Conservation (phyloP, 2,329 filamentous ascomycete species). For the Trichoderma sp. region DNA sequence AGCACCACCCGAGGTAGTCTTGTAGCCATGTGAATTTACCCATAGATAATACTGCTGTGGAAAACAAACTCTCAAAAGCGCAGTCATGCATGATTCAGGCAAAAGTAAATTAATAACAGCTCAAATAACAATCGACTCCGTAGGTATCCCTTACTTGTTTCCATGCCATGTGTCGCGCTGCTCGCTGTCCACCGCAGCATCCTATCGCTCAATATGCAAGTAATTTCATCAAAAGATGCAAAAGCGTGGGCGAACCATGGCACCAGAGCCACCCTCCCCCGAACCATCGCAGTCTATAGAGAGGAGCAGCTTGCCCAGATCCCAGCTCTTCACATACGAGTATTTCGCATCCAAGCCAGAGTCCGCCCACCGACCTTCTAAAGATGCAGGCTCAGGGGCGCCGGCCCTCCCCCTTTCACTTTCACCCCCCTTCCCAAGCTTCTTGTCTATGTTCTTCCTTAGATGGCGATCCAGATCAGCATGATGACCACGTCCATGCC, state of each 20-base stretch:
- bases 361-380: not conserved
- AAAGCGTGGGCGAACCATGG: not conserved
- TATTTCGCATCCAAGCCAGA: not conserved
- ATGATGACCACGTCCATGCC: slow-evolving; percentile 70
- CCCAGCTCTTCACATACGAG: not conserved
- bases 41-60: not conserved
- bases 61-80: not conserved
- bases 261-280: not conserved
- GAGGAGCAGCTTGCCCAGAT: not conserved
- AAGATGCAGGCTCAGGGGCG: not conserved
- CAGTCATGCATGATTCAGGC: not conserved
- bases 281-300: slow-evolving; percentile 17
- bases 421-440: not conserved
- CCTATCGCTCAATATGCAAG: not conserved
- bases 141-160: slow-evolving; percentile 7
- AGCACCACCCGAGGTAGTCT: not conserved
- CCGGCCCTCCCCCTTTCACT: not conserved
- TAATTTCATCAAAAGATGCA: slow-evolving; percentile 11
- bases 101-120: slow-evolving; percentile 1
- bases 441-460: slow-evolving; percentile 25
- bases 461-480: slow-evolving; percentile 77
- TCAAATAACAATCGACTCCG: slow-evolving; percentile 14
- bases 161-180: slow-evolving; percentile 4
- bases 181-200: not conserved
- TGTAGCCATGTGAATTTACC: not conserved